Evolutionary conservation across 2,329 filamentous ascomycete species (phyloP).

Genomic region (Phaeoacremonium minimum): DNA sequence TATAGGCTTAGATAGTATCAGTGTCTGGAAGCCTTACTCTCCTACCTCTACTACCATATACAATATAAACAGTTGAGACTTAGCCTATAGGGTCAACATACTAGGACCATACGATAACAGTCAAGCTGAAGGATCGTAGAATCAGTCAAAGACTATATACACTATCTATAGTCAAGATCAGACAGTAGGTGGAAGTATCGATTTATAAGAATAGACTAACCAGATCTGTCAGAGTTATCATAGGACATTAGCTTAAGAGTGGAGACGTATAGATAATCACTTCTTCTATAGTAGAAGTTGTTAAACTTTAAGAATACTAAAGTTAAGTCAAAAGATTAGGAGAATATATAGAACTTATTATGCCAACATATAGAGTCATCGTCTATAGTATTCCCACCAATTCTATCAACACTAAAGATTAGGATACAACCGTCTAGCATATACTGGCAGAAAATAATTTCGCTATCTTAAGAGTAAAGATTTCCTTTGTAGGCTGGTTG

Average conservation of each 20-base stretch:
- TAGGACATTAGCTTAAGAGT: conserved; percentile 16
- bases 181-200: conserved; percentile 13
- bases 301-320: background rate
- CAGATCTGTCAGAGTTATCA: conserved; percentile 14
- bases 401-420: conserved; percentile 19
- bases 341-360: background rate
- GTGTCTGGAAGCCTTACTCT: conserved; percentile 8
- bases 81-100: conserved; percentile 14
- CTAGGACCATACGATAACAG: conserved; percentile 14
- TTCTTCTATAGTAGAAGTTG: background rate
- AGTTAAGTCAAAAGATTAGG: background rate
- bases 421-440: conserved; percentile 16
- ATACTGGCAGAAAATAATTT: conserved; percentile 19
- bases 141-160: conserved; percentile 10
- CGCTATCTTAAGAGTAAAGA: conserved; percentile 15
- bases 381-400: conserved; percentile 18
- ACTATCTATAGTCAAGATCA: conserved; percentile 8
- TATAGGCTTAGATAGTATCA: conserved; percentile 13
- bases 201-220: conserved; percentile 12
- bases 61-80: conserved; percentile 9
- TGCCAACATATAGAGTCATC: conserved; percentile 18
- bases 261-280: conserved; percentile 17
- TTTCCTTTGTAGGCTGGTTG: conserved; percentile 19
- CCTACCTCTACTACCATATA: no score
- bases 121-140: conserved; percentile 15